phyloP scores from a whole-genome alignment of 2,329 filamentous ascomycete genomes.

The Verticillium longisporum region DNA sequence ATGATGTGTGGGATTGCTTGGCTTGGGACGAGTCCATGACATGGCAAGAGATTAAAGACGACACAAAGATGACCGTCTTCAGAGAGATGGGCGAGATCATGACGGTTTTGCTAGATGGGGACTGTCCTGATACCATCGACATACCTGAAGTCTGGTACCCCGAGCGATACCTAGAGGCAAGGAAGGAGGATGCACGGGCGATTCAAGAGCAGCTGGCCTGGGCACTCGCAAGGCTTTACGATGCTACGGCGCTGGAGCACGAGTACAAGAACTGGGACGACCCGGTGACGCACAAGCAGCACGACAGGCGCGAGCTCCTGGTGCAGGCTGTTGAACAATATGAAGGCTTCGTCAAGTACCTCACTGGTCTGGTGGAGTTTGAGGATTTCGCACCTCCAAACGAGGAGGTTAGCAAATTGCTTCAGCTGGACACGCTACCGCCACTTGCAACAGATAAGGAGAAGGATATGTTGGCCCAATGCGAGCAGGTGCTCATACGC shows the following conservation, averaged over 20 bases:
- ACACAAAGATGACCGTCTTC: constrained; percentile 34
- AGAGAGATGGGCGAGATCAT: constrained; percentile 43
- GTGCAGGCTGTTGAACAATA: constrained; percentile 16
- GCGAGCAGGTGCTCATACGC: constrained; percentile 24
- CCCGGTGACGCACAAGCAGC: constrained; percentile 9
- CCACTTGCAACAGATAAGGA: constrained; percentile 25
- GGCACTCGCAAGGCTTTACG: constrained; percentile 14
- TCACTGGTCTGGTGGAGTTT: constrained; percentile 27
- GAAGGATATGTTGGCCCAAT: constrained; percentile 18
- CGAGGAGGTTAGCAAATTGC: constrained; percentile 28
- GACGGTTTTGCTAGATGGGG: constrained; percentile 35
- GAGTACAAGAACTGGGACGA: constrained; percentile 14
- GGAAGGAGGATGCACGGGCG: constrained; percentile 36
- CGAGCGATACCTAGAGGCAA: constrained; percentile 42
- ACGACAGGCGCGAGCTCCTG: constrained; percentile 23
- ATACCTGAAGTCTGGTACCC: constrained; percentile 46
- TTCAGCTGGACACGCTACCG: constrained; percentile 32
- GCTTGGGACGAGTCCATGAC: constrained; percentile 39
- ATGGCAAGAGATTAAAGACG: constrained; percentile 24
- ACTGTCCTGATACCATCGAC: constrained; percentile 35
- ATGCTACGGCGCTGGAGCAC: constrained; percentile 8
- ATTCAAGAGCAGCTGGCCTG: constrained; percentile 30
- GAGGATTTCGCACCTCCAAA: constrained; percentile 27
- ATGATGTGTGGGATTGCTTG: constrained; percentile 40
- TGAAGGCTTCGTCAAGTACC: constrained; percentile 19